A percentile compares a stretch with the other conserved stretches of the same genome.
Conservation (phyloP, 2,329 filamentous ascomycete genomes). For the Colletotrichum shisoi region DNA sequence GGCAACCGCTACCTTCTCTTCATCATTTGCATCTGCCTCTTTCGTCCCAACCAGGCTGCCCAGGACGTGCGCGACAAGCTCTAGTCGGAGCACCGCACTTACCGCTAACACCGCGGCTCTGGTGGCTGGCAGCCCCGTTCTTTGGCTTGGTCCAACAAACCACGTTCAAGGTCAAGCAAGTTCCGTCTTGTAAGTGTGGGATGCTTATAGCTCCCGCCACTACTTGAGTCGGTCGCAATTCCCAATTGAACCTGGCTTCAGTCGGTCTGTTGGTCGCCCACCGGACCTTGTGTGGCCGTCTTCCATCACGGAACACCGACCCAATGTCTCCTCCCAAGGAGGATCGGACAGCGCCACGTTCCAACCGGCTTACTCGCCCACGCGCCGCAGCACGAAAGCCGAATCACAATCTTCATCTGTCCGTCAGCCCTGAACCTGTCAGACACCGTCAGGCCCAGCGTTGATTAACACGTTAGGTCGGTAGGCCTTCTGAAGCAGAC, state of each 20-base stretch:
- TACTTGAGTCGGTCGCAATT: not conserved
- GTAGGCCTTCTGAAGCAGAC: not conserved
- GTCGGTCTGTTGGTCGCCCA: not conserved
- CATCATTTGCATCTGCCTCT: not conserved
- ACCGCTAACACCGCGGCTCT: constrained; percentile 12
- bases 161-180: not conserved
- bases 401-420: constrained; percentile 1
- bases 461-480: not conserved
- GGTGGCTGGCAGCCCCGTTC: not conserved
- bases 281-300: not conserved
- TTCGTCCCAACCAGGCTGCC: not conserved
- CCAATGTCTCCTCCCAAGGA: not conserved
- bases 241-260: not conserved
- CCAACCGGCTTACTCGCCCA: not conserved
- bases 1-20: not conserved
- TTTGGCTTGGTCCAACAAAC: constrained; percentile 5
- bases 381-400: not conserved
- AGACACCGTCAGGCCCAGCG: not conserved
- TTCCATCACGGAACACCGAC: constrained; percentile 14
- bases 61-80: constrained; percentile 9
- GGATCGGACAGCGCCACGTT: constrained; percentile 15
- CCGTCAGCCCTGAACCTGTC: constrained; percentile 1
- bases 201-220: not conserved
- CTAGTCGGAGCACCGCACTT: not conserved
- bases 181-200: not conserved